Percentiles rank a stretch among this genome's conserved stretches.
These are phyloP conservation scores for Rhizoclosmatium globosum DNA, from an alignment of 192 early-diverging fungal species.

Conservation along the genomic window DNA sequence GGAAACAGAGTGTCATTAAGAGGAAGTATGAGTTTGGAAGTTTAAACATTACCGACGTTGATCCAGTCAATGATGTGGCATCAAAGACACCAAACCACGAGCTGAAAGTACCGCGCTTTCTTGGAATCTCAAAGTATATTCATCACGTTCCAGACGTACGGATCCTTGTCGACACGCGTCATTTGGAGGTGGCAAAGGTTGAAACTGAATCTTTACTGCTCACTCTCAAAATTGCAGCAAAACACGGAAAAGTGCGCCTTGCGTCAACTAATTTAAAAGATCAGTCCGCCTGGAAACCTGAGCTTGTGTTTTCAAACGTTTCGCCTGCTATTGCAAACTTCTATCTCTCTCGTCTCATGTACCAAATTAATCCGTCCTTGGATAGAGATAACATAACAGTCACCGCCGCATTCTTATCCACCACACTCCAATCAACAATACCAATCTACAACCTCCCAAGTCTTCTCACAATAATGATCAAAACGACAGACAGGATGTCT, in stretches of 20 bases:
- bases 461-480: slow-evolving; percentile 47
- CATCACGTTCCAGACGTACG: slow-evolving; percentile 24
- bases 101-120: slow-evolving; percentile 21
- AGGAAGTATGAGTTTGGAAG: not conserved
- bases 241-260: slow-evolving; percentile 20
- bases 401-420: not conserved
- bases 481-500: slow-evolving; percentile 38
- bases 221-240: not conserved
- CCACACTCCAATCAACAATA: slow-evolving; percentile 14
- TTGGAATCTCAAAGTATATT: slow-evolving; percentile 20
- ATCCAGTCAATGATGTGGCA: not conserved
- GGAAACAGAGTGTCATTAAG: slow-evolving; percentile 25
- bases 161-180: slow-evolving; percentile 16
- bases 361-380: not conserved
- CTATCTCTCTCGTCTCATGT: slow-evolving; percentile 30
- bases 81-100: not conserved
- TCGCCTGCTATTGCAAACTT: slow-evolving; percentile 26
- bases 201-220: not conserved
- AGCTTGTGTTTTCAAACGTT: not conserved
- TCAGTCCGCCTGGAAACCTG: not conserved
- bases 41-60: not conserved
- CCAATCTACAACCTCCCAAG: slow-evolving; percentile 42
- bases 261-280: not conserved
- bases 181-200: not conserved
- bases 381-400: slow-evolving; percentile 10